Base-by-base conservation (phyloP, 1,284 basidiomycete species). In the Veloboletus limbatus region DNA sequence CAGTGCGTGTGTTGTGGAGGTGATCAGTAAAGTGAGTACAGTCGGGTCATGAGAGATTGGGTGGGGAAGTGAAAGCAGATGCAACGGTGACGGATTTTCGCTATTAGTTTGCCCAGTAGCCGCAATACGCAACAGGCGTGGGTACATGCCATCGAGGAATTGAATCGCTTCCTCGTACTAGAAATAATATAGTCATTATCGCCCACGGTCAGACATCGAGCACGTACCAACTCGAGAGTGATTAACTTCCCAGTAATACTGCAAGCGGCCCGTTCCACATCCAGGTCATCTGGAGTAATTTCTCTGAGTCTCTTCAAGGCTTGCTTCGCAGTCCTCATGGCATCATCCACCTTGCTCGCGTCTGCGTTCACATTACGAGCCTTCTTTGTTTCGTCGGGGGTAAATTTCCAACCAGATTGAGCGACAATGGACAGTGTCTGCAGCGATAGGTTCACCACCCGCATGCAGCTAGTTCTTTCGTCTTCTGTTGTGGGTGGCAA, bases 241-340 rank as follows among this genome's bases (percentile, higher is more conserved):
- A 88, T 68, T 0, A 89, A 64, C 58, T 87, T 88, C 9, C 77
- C 79, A 6, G 79, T 59, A 4, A 88, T 66, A 51, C 79, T 82
- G 40, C 74, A 75, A 1, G 83, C 85, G 0, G 84, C 85, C 31
- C 82, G 73, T 63, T 90, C 88, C 3, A 88, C 73, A 54, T 89
- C 82, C 14, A 85, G n/a, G 49, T 77, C 74, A 3, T 65, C 68
- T 0, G 73, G 67, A 22, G 60, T 68, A 13, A 78, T 44, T n/a
- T 61, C 59, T 38, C 85, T 69, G 28, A 88, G 62, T 1, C 62
- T 55, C 2, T 53, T 52, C 8, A 87, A 59, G 43, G 76, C 69
- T 36, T 69, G 71, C 24, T 53, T 55, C 1, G 68, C 67, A 5
- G 61, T 47, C 14, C 56, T 59, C 6, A 59, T 47, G 25, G 69